These are phyloP conservation scores for Clitopilus passeckerianus DNA, from an alignment of 768 basidiomycete genomes.

Conservation along the genomic window DNA sequence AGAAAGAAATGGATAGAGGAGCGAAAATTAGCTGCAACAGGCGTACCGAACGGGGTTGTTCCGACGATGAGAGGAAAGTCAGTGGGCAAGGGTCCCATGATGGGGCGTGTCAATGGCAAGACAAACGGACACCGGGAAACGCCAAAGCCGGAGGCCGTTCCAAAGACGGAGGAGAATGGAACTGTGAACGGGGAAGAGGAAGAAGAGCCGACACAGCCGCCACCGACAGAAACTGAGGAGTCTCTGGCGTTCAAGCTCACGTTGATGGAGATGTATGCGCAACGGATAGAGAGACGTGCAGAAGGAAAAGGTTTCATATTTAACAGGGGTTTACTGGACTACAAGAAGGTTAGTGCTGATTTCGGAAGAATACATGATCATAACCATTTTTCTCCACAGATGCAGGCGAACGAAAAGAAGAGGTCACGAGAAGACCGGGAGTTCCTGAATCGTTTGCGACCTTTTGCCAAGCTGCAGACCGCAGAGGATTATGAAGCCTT, in stretches of 20 bases:
- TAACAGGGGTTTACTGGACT: slow-evolving; percentile 85
- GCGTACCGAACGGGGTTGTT: slow-evolving; percentile 11
- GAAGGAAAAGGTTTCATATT: slow-evolving; percentile 89
- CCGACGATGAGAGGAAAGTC: not conserved
- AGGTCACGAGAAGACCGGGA: slow-evolving; percentile 88
- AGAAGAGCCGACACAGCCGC: slow-evolving; percentile 67
- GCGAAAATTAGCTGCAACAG: slow-evolving; percentile 23
- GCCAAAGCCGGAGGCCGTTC: slow-evolving; percentile 22
- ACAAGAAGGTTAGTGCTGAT: slow-evolving; percentile 70
- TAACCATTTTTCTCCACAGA: slow-evolving; percentile 38
- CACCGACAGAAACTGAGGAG: slow-evolving; percentile 77
- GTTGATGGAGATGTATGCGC: slow-evolving; percentile 86
- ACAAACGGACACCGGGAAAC: slow-evolving; percentile 39
- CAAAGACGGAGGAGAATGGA: slow-evolving; percentile 48
- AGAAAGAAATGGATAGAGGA: slow-evolving; percentile 47
- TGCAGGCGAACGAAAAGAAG: slow-evolving; percentile 90
- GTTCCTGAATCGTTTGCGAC: slow-evolving; percentile 81
- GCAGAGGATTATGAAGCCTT: slow-evolving; percentile 89
- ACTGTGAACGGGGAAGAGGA: slow-evolving; percentile 50
- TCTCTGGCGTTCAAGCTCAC: slow-evolving; percentile 88
- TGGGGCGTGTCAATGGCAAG: slow-evolving; percentile 36
- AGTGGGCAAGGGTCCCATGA: slow-evolving; percentile 33
- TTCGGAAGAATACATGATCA: not conserved
- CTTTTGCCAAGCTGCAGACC: slow-evolving; percentile 88
- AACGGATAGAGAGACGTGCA: slow-evolving; percentile 78